Conservation (phyloP, 495 filamentous ascomycete genomes). For the Penicillium coffeae region DNA sequence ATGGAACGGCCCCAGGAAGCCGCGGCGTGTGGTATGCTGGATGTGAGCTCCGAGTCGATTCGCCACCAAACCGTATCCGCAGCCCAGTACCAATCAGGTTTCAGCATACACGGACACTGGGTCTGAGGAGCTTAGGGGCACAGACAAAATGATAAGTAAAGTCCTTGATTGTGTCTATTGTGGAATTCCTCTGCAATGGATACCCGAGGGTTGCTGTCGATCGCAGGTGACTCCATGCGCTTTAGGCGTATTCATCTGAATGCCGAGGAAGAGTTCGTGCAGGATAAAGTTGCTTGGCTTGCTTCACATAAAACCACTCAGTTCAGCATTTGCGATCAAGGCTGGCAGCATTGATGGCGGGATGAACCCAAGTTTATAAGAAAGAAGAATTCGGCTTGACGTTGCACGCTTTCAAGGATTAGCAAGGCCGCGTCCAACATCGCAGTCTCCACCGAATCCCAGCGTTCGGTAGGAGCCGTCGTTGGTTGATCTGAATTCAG, state of each 20-base stretch:
- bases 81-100: background rate
- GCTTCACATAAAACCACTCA: too few species aligned
- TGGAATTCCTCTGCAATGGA: too few species aligned
- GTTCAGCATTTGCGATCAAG: too few species aligned
- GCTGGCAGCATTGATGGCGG: too few species aligned
- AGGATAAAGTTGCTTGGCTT: too few species aligned
- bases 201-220: too few species aligned
- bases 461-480: background rate
- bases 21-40: constrained; percentile 36
- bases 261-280: too few species aligned
- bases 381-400: too few species aligned
- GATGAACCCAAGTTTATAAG: too few species aligned
- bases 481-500: background rate
- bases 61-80: constrained; percentile 15
- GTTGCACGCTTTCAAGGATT: background rate
- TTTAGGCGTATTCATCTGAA: too few species aligned
- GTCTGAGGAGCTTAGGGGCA: background rate
- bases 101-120: background rate
- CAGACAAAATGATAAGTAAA: background rate
- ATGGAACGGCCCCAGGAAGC: constrained; percentile 12
- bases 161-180: too few species aligned
- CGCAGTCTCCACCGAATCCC: background rate
- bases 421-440: background rate
- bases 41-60: constrained; percentile 27
- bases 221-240: too few species aligned